Conservation (phyloP, 192 early-diverging fungal genomes). For the Podila epigama region DNA sequence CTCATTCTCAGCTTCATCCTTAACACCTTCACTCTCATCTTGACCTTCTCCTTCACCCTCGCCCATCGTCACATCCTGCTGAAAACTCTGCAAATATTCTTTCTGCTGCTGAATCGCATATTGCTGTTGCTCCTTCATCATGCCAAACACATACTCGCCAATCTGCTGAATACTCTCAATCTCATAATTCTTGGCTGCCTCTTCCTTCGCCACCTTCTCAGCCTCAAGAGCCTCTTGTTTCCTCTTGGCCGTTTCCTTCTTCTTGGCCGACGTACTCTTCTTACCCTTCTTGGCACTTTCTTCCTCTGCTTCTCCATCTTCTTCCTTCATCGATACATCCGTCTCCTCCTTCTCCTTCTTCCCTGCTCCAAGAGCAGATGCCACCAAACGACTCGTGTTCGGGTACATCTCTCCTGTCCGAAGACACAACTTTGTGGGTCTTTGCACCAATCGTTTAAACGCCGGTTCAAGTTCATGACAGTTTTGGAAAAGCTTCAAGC, state of each 20-base stretch:
- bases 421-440: constrained; percentile 71
- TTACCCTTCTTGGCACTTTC: constrained; percentile 6
- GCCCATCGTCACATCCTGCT: background rate
- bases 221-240: constrained; percentile 5
- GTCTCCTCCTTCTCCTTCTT: constrained; percentile 24
- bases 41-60: background rate
- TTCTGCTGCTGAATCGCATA: constrained; percentile 38
- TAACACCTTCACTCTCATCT: background rate
- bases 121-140: constrained; percentile 48
- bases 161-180: constrained; percentile 29
- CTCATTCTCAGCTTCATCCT: background rate
- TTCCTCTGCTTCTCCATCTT: background rate
- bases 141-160: constrained; percentile 43
- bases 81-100: constrained; percentile 22
- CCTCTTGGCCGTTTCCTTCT: constrained; percentile 14
- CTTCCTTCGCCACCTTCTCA: background rate
- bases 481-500: constrained; percentile 73
- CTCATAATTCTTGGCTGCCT: constrained; percentile 22
- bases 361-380: constrained; percentile 4
- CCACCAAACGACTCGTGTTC: constrained; percentile 43
- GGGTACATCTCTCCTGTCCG: constrained; percentile 60
- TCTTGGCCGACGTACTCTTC: background rate
- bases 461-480: constrained; percentile 84
- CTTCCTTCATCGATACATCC: background rate
- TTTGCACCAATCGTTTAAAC: constrained; percentile 65